Base-by-base conservation (phyloP, 2,329 filamentous ascomycete genomes). In the Mariannaea sp. region DNA sequence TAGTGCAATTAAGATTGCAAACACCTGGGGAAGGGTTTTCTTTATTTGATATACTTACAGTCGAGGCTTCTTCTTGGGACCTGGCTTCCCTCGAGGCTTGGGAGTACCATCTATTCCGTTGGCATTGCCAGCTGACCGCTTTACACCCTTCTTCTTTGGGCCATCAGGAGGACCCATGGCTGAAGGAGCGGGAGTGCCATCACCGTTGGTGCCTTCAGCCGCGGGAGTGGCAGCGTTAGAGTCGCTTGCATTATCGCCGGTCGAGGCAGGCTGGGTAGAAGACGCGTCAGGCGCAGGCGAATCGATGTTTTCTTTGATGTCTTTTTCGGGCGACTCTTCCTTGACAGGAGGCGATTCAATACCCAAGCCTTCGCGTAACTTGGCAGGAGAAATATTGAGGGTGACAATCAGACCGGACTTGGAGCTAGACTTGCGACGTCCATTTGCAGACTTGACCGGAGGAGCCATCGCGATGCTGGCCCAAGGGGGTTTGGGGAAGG, bases 11-110 rank as follows among this genome's bases (percentile, higher is more conserved):
- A 12, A 27, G 13, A 14, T 26, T 46, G 49, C 51, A 36, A 49
- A 22, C 36, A 38, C 17, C 38, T 24, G 29, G 6, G 48, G 32
- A 10, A 22, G 22, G n/a, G n/a, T 6, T 29, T 32, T 38, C 48
- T 46, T 48, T 33, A 54, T 53, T 35, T 30, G 7, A 35, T 27
- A 24, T 24, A 88, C 92, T 77, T 88, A 97, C 93, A 96, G 76
- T 80, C 89, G 87, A 61, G 89, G 87, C 78, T 95, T 96, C 84
- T 97, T 96, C 83, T 97, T 97, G 0, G 93, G 93, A 6, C 93
- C 93, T 6, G 94, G 93, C 77, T 96, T 95, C 69, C 89, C 89
- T 70, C 90, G 80, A 49, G 86, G 79, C 73, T 89, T 92, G n/a
- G 86, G 78, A 20, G 77, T 68, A 27, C 77, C 79, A 59, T 92